Conservation (phyloP, 352 stramenopile species). For the Halophytophthora polymorphica region DNA sequence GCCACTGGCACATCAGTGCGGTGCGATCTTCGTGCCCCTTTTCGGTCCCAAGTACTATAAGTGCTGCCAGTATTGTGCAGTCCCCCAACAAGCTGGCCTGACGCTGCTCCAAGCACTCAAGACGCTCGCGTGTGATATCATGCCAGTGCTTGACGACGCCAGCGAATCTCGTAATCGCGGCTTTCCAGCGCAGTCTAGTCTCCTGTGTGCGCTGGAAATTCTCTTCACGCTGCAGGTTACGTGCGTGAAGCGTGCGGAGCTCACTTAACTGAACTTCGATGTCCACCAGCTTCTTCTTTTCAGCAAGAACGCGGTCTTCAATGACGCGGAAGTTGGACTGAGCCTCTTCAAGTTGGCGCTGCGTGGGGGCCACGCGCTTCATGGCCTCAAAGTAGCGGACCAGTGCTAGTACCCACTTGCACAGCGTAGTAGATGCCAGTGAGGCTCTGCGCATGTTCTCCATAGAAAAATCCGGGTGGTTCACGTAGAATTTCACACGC, state of each 20-base stretch:
- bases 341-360: slow-evolving; percentile 39
- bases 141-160: slow-evolving; percentile 40
- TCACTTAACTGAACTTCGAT: slow-evolving; percentile 52
- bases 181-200: slow-evolving; percentile 40
- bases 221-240: slow-evolving; percentile 34
- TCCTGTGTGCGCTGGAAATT: slow-evolving; percentile 55
- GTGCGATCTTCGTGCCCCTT: slow-evolving; percentile 19
- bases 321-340: slow-evolving; percentile 39
- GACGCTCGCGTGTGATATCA: slow-evolving; percentile 18
- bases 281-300: slow-evolving; percentile 50
- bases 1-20: slow-evolving; percentile 23
- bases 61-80: slow-evolving; percentile 30
- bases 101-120: slow-evolving; percentile 18
- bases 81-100: slow-evolving; percentile 31
- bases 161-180: slow-evolving; percentile 33
- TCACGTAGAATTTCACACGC: slow-evolving; percentile 52
- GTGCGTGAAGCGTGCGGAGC: slow-evolving; percentile 27
- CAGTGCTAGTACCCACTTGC: slow-evolving; percentile 68
- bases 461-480: slow-evolving; percentile 74
- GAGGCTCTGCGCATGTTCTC: slow-evolving; percentile 76
- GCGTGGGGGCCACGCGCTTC: slow-evolving; percentile 51
- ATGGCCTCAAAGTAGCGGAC: slow-evolving; percentile 72
- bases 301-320: slow-evolving; percentile 32
- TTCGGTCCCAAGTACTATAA: slow-evolving; percentile 30
- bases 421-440: slow-evolving; percentile 63